Percentiles rank a stretch among this genome's conserved stretches.
These are phyloP conservation scores for Tremella mesenterica DNA, from an alignment of 768 basidiomycete species.

Conservation along the genomic window DNA sequence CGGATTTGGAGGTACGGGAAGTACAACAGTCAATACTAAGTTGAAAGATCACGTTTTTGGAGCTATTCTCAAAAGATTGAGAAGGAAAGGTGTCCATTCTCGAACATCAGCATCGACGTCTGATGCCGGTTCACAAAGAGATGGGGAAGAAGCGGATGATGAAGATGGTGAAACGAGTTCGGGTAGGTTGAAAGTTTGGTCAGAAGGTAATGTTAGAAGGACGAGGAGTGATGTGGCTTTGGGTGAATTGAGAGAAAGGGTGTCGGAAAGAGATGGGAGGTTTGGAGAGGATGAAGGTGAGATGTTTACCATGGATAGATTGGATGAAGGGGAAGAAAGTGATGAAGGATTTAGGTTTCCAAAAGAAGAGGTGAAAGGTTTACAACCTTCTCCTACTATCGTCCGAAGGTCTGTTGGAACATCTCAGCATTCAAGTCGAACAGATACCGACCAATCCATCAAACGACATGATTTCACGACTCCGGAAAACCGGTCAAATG, in stretches of 20 bases:
- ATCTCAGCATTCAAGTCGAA: too few relatives aligned
- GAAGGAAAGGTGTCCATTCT: constrained; percentile 24
- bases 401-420: too few relatives aligned
- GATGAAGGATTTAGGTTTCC: constrained; percentile 60
- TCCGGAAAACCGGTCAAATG: too few relatives aligned
- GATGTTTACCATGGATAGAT: constrained; percentile 9
- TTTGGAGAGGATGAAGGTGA: too few relatives aligned
- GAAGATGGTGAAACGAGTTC: constrained; percentile 22
- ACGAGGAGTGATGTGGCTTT: constrained; percentile 39
- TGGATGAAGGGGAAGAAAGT: constrained; percentile 25
- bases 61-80: constrained; percentile 59
- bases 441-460: too few relatives aligned
- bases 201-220: constrained; percentile 24
- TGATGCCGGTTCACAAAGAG: constrained; percentile 6
- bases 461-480: too few relatives aligned
- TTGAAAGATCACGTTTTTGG: constrained; percentile 93
- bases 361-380: constrained; percentile 51
- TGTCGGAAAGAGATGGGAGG: too few relatives aligned
- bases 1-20: constrained; percentile 75
- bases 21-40: constrained; percentile 85
- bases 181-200: constrained; percentile 5
- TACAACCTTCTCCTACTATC: too few relatives aligned
- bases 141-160: constrained; percentile 51
- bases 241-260: too few relatives aligned
- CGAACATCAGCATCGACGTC: too few relatives aligned